Base-by-base conservation (phyloP, 805 yeast species). In the Metschnikowia colocasiae region DNA sequence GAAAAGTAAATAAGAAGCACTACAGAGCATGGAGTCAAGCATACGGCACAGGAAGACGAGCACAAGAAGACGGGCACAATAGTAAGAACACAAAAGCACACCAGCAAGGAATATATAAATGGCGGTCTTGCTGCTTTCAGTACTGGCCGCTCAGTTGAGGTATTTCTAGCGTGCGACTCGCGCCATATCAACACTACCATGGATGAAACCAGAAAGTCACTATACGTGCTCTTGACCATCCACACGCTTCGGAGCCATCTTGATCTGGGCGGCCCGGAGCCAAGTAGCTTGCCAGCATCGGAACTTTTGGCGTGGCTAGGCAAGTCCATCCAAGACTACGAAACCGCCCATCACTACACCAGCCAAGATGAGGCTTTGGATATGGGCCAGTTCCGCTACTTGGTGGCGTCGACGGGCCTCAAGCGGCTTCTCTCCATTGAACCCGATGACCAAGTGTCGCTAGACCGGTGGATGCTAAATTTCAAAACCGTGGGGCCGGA, bases 221-320 rank as follows among this genome's bases (percentile, higher is more conserved):
- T 40, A 40, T 40, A 40, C 16, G 43, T 40, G 30, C 36, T 40
- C 7, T 31, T 40, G 30, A 40, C 43, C 7, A 32, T 40, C 15
- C 43, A 31, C 19, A 20, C 36, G 15, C 19, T 40, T 4, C 26
- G 36, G 23, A 23, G 15, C 10, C 22, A 7, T 13, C 19, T 40
- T 15, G 29, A 40, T 16, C 16, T 13, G 20, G 34, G 26, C 8
- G 26, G 5, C 12, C 3, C 19, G 9, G 40, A 23, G 8, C 7
- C 7, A 26, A 22, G 19, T 26, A 29, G 19, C 12, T 26, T 39
- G 26, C 8, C 42, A 7, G 20, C n/a, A 16, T 39, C 42, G 19
- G 30, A 40, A 12, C 7, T 31, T 12, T 26, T 40, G 4, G 29
- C 29, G 12, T 29, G 22, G n/a, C 22, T 40, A 4, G 23, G 37